Evolutionary conservation across 345 rosid genomes (phyloP).

Genomic region (Aethionema arabicum): DNA sequence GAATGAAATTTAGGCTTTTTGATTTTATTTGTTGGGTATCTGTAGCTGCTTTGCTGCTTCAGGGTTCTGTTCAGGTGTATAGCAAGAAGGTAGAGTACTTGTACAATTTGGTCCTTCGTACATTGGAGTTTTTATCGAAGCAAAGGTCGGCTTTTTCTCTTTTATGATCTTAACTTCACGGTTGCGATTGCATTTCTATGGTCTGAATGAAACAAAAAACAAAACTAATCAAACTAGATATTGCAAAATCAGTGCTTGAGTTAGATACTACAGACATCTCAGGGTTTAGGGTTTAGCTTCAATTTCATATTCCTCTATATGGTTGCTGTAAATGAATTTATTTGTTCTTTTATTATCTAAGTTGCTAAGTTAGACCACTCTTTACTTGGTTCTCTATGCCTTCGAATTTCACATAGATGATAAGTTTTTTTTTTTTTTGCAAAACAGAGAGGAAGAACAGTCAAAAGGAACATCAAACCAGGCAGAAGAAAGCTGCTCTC

Average conservation of each 20-base stretch:
- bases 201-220: neutral
- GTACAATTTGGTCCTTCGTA: constrained; percentile 84
- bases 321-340: constrained; percentile 12
- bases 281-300: constrained; percentile 17
- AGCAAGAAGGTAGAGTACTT: constrained; percentile 96
- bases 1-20: constrained; percentile 10
- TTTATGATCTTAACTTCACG: neutral
- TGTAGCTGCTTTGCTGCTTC: constrained; percentile 97
- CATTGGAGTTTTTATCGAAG: constrained; percentile 86
- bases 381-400: neutral
- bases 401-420: neutral
- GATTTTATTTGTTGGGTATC: constrained; percentile 19
- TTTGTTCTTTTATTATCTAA: neutral
- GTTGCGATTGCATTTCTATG: neutral
- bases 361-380: neutral
- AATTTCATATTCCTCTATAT: constrained; percentile 21
- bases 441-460: constrained; percentile 65
- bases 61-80: constrained; percentile 96
- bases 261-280: constrained; percentile 10
- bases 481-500: constrained; percentile 44
- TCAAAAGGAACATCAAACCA: constrained; percentile 43
- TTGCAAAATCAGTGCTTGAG: constrained; percentile 1
- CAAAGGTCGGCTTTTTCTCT: constrained; percentile 51
- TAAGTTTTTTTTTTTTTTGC: constrained; percentile 3
- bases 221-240: neutral